Conservation (phyloP, 2,329 filamentous ascomycete species). For the Colletotrichum sp. region DNA sequence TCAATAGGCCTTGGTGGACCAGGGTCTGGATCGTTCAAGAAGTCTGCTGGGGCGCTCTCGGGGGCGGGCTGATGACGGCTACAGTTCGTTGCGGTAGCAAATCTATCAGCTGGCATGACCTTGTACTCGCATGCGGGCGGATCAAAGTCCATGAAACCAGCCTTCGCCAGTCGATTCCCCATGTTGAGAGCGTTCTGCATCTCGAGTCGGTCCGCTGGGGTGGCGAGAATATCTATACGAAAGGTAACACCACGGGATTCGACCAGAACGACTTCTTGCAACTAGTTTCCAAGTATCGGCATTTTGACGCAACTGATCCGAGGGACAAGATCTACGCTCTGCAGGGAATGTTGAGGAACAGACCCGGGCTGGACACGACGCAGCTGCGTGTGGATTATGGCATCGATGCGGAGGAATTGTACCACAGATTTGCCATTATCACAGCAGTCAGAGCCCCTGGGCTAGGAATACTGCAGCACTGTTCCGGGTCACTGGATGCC, state of each 20-base stretch:
- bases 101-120: neutral
- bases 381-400: neutral
- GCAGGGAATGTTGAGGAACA: conserved; percentile 10
- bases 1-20: neutral
- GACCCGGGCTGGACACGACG: neutral
- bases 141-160: neutral
- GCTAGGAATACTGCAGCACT: neutral
- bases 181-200: neutral
- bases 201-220: neutral
- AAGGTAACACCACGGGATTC: neutral
- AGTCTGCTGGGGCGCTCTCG: neutral
- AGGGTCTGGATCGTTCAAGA: conserved; percentile 2
- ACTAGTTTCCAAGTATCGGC: neutral
- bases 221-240: neutral
- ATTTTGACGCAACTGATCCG: conserved; percentile 19
- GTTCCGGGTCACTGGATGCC: neutral
- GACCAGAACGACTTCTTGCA: neutral
- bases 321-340: conserved; percentile 24
- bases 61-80: neutral
- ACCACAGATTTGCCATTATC: neutral
- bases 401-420: neutral
- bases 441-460: neutral
- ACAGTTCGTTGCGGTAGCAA: neutral
- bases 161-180: neutral
- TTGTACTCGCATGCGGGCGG: neutral